Evolutionary conservation across 495 filamentous ascomycete genomes (phyloP).

Genomic region (Neurospora sp.): DNA sequence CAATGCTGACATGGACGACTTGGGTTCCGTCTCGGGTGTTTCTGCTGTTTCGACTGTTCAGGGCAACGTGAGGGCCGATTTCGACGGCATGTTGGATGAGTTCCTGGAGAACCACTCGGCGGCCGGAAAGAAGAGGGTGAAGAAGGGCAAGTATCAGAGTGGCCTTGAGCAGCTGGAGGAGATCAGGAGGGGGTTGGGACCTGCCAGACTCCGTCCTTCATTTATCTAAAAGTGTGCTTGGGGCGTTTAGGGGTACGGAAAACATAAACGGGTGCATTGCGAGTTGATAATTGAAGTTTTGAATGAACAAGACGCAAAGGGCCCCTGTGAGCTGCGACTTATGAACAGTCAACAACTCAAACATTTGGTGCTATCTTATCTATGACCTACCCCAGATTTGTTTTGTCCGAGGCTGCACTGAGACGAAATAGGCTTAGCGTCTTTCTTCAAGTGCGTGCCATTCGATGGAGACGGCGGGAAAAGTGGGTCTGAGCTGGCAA

Average conservation of each 20-base stretch:
- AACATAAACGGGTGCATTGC: neutral
- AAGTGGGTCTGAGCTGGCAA: neutral
- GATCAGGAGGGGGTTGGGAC: slow-evolving; percentile 69
- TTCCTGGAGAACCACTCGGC: slow-evolving; percentile 72
- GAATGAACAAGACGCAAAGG: neutral
- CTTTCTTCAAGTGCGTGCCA: neutral
- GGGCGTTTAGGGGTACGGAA: neutral
- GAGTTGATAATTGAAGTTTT: neutral
- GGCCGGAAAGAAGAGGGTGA: slow-evolving; percentile 69
- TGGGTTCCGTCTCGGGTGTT: slow-evolving; percentile 35
- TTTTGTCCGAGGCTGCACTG: neutral
- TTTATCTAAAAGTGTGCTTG: neutral
- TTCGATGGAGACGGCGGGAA: neutral
- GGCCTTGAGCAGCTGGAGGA: slow-evolving; percentile 88
- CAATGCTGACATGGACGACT: slow-evolving; percentile 58
- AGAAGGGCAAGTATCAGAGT: slow-evolving; percentile 70
- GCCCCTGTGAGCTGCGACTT: neutral
- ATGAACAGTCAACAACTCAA: neutral
- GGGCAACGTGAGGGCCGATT: slow-evolving; percentile 56
- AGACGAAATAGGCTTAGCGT: neutral
- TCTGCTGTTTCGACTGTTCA: slow-evolving; percentile 42
- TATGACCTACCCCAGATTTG: neutral
- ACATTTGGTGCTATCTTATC: neutral
- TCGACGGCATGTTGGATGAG: slow-evolving; percentile 86
- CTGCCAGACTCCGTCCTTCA: slow-evolving; percentile 38